Evolutionary conservation across 2,329 filamentous ascomycete species (phyloP).

Genomic region (Annulohypoxylon truncatum): DNA sequence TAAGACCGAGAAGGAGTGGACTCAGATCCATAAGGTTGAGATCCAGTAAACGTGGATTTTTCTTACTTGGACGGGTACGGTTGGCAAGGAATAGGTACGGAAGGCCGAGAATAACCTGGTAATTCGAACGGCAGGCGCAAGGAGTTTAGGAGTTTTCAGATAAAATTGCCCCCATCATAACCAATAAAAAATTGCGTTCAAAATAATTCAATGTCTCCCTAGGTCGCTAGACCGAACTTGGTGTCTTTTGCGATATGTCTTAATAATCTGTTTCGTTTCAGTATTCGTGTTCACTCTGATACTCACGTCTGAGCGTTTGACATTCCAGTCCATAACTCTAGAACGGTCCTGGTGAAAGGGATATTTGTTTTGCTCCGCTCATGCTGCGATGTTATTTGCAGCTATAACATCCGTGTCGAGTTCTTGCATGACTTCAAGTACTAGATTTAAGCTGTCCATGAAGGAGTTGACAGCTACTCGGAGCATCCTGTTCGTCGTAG

Average conservation of each 20-base stretch:
- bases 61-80: not conserved
- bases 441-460: constrained; percentile 87
- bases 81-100: not conserved
- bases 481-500: constrained; percentile 95
- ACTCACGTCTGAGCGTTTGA: constrained; percentile 23
- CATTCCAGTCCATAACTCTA: constrained; percentile 23
- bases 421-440: constrained; percentile 90
- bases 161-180: constrained; percentile 14
- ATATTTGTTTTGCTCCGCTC: not conserved
- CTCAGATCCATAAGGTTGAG: constrained; percentile 70
- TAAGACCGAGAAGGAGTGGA: constrained; percentile 75
- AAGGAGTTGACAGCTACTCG: constrained; percentile 96
- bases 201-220: not conserved
- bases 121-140: constrained; percentile 18
- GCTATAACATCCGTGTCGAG: constrained; percentile 85
- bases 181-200: constrained; percentile 15
- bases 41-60: constrained; percentile 56
- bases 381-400: constrained; percentile 37
- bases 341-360: not conserved
- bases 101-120: not conserved
- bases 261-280: constrained; percentile 14
- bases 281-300: constrained; percentile 24
- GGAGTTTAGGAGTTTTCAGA: constrained; percentile 17
- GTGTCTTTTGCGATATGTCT: constrained; percentile 13
- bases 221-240: not conserved